Conservation (phyloP, 352 stramenopile genomes). For the Globisporangium radiosum region DNA sequence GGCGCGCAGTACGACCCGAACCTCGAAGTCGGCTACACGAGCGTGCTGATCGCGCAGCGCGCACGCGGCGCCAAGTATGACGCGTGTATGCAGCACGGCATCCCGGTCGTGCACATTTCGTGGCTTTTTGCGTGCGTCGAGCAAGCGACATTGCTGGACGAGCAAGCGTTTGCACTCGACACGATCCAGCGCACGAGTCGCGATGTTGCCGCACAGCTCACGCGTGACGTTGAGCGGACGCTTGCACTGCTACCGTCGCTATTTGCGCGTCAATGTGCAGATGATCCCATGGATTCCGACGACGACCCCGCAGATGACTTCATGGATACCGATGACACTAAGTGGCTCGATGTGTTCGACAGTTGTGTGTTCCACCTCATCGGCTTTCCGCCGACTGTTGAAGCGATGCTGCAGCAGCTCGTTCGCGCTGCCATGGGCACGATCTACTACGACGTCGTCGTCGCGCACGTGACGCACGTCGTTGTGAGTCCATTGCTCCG, state of each 20-base stretch:
- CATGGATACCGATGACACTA: conserved; percentile 10
- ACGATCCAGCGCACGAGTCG: conserved; percentile 23
- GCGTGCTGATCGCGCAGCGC: conserved; percentile 53
- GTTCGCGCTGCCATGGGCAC: conserved; percentile 65
- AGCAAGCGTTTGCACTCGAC: conserved; percentile 40
- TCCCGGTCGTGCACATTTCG: conserved; percentile 61
- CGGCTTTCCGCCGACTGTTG: conserved; percentile 39
- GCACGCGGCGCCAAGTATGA: conserved; percentile 59
- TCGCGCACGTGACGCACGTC: conserved; percentile 59
- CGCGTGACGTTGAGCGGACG: conserved; percentile 27
- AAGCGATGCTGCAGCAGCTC: conserved; percentile 32
- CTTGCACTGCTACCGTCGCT: conserved; percentile 21
- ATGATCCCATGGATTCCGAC: background rate
- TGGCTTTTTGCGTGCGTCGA: conserved; percentile 72
- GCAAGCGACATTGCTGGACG: conserved; percentile 31
- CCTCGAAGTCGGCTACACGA: conserved; percentile 53
- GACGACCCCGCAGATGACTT: background rate
- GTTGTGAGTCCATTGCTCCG: conserved; percentile 49
- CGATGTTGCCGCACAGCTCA: conserved; percentile 29
- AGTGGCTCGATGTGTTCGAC: conserved; percentile 59
- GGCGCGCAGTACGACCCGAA: conserved; percentile 51
- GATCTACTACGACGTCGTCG: conserved; percentile 53
- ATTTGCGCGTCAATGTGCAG: conserved; percentile 11
- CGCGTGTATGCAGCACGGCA: conserved; percentile 39
- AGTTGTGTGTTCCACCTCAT: conserved; percentile 54